These are phyloP conservation scores for Eustoma russellianum DNA, from an alignment of 257 asterid genomes.

Conservation along the genomic window DNA sequence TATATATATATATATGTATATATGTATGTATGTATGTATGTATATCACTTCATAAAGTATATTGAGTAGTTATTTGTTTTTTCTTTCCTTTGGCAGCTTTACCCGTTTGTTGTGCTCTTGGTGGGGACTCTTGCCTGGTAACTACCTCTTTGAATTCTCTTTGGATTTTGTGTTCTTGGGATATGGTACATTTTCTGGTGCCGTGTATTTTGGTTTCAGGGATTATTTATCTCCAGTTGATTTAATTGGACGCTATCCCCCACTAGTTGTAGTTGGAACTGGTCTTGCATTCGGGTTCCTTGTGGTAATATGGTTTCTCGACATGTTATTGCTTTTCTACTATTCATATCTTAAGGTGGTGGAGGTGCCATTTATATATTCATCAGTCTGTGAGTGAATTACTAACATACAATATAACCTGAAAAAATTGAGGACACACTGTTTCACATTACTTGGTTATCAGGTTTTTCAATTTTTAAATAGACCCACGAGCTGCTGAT, in stretches of 20 bases:
- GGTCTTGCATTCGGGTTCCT: constrained; percentile 96
- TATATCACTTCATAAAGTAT: neutral
- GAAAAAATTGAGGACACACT: too few species aligned
- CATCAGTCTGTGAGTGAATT: too few species aligned
- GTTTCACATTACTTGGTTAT: too few species aligned
- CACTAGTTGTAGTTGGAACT: constrained; percentile 55
- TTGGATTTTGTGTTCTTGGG: constrained; percentile 1
- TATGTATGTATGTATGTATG: too few species aligned
- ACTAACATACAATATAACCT: too few species aligned
- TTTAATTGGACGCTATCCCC: constrained; percentile 58
- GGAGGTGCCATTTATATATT: neutral
- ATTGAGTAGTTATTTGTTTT: constrained; percentile 6
- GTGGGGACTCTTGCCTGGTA: constrained; percentile 74
- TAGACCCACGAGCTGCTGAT: too few species aligned
- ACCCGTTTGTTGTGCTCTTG: constrained; percentile 68
- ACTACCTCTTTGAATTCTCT: constrained; percentile 15
- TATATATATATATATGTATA: too few species aligned
- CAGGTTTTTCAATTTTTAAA: too few species aligned
- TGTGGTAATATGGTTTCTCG: constrained; percentile 49
- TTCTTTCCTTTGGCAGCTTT: constrained; percentile 46
- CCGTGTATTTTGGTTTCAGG: constrained; percentile 34
- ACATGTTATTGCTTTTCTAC: neutral
- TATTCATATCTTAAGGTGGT: neutral
- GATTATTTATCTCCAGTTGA: constrained; percentile 74
- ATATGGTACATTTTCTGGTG: constrained; percentile 1